Conservation (phyloP, 495 filamentous ascomycete genomes). For the Polyplosphaeria fusca region DNA sequence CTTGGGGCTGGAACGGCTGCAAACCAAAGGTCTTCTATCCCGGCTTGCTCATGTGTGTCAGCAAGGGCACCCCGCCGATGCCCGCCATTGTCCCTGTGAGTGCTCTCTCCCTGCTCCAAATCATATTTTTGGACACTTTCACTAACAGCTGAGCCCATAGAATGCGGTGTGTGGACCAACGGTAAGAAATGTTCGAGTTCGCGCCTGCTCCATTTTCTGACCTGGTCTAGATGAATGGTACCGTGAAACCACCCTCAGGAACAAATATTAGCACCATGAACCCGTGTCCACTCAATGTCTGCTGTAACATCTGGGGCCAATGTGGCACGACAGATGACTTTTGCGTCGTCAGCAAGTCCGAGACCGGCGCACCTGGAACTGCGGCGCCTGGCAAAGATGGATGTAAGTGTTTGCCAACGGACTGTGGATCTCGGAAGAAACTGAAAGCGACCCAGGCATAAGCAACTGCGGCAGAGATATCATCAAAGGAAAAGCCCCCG, state of each 20-base stretch:
- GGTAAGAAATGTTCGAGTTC: background rate
- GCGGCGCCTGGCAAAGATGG: slow-evolving; percentile 39
- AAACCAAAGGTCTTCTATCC: slow-evolving; percentile 26
- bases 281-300: slow-evolving; percentile 22
- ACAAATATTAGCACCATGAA: slow-evolving; percentile 27
- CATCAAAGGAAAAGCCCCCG: slow-evolving; percentile 25
- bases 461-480: slow-evolving; percentile 48
- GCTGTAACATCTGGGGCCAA: slow-evolving; percentile 44
- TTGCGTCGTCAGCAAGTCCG: slow-evolving; percentile 38
- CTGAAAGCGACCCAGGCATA: background rate
- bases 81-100: slow-evolving; percentile 38
- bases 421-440: background rate
- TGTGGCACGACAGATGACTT: slow-evolving; percentile 52
- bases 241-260: slow-evolving; percentile 16
- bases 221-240: slow-evolving; percentile 40
- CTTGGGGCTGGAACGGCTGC: slow-evolving; percentile 54
- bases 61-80: slow-evolving; percentile 47
- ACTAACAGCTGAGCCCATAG: background rate
- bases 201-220: background rate
- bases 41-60: slow-evolving; percentile 47
- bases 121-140: background rate
- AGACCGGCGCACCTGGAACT: slow-evolving; percentile 43
- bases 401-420: slow-evolving; percentile 41
- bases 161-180: slow-evolving; percentile 49
- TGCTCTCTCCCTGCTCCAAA: too few relatives aligned